phyloP scores from a whole-genome alignment of 2,329 filamentous ascomycete species.

The Rhynchosporium agropyri region DNA sequence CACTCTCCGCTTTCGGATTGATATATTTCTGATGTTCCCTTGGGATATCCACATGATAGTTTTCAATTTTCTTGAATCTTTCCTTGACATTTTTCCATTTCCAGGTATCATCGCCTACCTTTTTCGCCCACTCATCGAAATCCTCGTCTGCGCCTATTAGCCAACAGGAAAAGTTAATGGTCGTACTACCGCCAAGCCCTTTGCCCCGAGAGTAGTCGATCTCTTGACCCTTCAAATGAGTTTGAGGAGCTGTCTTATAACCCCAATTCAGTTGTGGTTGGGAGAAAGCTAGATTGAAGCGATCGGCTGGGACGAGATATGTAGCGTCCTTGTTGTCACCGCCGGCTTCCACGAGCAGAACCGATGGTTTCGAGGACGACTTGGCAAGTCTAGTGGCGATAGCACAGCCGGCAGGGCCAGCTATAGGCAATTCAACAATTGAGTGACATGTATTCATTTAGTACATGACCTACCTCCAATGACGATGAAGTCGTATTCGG shows the following conservation, averaged over 20 bases:
- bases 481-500: conserved; percentile 31
- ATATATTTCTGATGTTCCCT: conserved; percentile 50
- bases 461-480: conserved; percentile 31
- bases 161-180: conserved; percentile 50
- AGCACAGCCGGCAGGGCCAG: conserved; percentile 61
- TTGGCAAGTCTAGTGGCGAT: conserved; percentile 56
- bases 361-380: conserved; percentile 50
- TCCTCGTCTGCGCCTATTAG: conserved; percentile 60
- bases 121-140: conserved; percentile 61
- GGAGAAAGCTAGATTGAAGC: conserved; percentile 54
- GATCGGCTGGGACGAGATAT: conserved; percentile 55
- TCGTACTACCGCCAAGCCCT: conserved; percentile 45
- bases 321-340: conserved; percentile 49
- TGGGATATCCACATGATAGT: conserved; percentile 50
- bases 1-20: conserved; percentile 44
- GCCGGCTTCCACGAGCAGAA: conserved; percentile 66
- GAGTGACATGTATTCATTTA: not conserved
- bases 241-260: conserved; percentile 36
- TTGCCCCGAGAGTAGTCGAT: conserved; percentile 44
- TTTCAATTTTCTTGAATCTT: conserved; percentile 57
- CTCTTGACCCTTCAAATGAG: conserved; percentile 34
- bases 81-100: conserved; percentile 55
- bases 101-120: conserved; percentile 58
- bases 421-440: conserved; percentile 41
- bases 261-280: conserved; percentile 36